Evolutionary conservation across 306 rosid species (phyloP).

Genomic region (Trifolium repens): DNA sequence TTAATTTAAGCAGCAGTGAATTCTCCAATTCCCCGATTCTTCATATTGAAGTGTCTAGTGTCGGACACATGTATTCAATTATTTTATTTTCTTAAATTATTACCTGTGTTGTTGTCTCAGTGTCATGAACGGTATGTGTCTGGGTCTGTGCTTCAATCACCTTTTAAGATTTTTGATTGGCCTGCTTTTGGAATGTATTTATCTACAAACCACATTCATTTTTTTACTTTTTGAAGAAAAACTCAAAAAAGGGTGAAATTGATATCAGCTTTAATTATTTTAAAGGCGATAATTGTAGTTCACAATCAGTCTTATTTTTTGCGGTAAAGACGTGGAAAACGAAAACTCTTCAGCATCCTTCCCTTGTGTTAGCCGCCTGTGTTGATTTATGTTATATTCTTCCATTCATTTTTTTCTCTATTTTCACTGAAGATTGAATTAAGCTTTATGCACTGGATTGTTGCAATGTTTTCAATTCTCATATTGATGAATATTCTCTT

Average conservation of each 20-base stretch:
- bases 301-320: not conserved
- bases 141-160: not conserved
- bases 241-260: not conserved
- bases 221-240: conserved; percentile 3
- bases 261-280: not conserved
- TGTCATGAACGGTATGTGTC: not conserved
- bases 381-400: conserved; percentile 23
- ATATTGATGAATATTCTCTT: conserved; percentile 37
- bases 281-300: not conserved
- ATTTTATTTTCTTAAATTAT: not conserved
- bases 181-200: not conserved
- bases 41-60: not conserved
- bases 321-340: not conserved
- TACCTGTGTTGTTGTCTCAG: not conserved
- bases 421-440: conserved; percentile 20
- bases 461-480: conserved; percentile 26
- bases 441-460: conserved; percentile 21
- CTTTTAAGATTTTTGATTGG: not conserved
- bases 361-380: not conserved
- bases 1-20: not conserved
- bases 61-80: not conserved
- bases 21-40: not conserved
- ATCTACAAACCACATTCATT: not conserved
- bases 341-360: not conserved
- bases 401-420: conserved; percentile 3